A percentile compares a stretch with the other conserved stretches of the same genome.
Conservation (phyloP, 495 filamentous ascomycete genomes). For the Bathelium albidoporum region DNA sequence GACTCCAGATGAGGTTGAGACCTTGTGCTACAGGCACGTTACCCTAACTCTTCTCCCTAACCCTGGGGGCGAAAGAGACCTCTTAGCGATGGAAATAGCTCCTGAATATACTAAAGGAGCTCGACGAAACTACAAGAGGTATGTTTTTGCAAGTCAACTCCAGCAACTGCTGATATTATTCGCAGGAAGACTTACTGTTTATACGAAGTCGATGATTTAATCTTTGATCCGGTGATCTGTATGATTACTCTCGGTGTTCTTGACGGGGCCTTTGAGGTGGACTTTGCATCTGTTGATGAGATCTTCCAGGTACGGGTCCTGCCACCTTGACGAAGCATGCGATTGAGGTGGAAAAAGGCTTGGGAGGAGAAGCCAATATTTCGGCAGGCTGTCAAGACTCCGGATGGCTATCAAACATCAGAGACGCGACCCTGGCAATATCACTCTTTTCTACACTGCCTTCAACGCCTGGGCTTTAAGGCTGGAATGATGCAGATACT, state of each 20-base stretch:
- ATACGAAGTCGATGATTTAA: constrained; percentile 12
- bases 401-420: neutral
- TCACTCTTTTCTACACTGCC: neutral
- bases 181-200: constrained; percentile 15
- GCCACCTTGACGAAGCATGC: constrained; percentile 6
- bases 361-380: constrained; percentile 13
- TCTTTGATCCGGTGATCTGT: constrained; percentile 16
- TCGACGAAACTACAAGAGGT: constrained; percentile 1
- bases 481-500: neutral
- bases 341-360: constrained; percentile 5
- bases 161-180: constrained; percentile 5
- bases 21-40: constrained; percentile 16
- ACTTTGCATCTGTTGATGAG: constrained; percentile 12
- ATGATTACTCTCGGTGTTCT: constrained; percentile 11
- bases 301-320: constrained; percentile 9
- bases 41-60: constrained; percentile 16
- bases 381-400: constrained; percentile 1
- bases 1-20: constrained; percentile 13
- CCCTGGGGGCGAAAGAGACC: constrained; percentile 10
- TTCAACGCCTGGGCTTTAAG: neutral
- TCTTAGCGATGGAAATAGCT: constrained; percentile 14
- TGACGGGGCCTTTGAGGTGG: constrained; percentile 5
- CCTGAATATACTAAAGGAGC: constrained; percentile 16
- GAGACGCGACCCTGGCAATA: neutral
- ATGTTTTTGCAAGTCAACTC: neutral